Conservation (phyloP, 306 rosid species). For the Quercus variabilis region DNA sequence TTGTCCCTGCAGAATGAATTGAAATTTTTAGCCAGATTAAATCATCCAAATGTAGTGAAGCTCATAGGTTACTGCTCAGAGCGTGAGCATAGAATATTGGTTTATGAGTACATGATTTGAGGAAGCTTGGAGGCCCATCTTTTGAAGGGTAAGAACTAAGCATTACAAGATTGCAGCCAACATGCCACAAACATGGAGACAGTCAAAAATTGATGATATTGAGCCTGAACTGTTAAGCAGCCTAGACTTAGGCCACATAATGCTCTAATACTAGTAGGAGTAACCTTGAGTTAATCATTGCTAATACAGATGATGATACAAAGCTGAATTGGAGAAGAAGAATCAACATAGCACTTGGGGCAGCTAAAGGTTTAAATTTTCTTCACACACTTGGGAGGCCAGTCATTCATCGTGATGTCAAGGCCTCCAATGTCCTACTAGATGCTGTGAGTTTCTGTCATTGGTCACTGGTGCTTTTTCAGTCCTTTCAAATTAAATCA, state of each 20-base stretch:
- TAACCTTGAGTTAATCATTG: background rate
- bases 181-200: background rate
- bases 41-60: conserved; percentile 55
- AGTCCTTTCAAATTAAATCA: background rate
- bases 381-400: conserved; percentile 44
- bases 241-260: background rate
- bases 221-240: background rate
- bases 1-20: conserved; percentile 47
- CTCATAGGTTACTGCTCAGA: conserved; percentile 54
- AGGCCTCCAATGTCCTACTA: conserved; percentile 47
- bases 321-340: conserved; percentile 43
- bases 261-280: background rate
- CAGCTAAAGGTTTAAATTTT: conserved; percentile 44
- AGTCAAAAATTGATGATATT: background rate
- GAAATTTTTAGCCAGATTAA: conserved; percentile 32
- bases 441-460: conserved; percentile 42
- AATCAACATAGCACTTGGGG: conserved; percentile 45
- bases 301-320: conserved; percentile 16
- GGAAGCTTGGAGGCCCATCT: conserved; percentile 57
- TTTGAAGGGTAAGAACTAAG: conserved; percentile 24
- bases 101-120: conserved; percentile 50
- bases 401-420: conserved; percentile 51
- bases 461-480: background rate
- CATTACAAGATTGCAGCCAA: too few species aligned
- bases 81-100: conserved; percentile 46